Conservation (phyloP, 257 asterid genomes). For the Jaltomata sinuosa region DNA sequence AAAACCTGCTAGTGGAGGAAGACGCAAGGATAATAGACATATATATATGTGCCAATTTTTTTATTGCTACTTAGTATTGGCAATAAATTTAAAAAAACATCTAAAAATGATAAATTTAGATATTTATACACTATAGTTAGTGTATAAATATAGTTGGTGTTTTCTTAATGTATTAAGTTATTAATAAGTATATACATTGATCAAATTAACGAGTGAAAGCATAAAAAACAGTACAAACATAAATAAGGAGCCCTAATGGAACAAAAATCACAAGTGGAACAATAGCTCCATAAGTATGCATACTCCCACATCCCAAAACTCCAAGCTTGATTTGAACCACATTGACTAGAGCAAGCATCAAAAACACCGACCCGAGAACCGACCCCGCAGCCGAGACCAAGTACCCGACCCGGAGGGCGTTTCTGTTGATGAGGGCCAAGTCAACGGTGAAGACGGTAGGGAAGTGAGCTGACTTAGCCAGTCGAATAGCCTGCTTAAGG, state of each 20-base stretch:
- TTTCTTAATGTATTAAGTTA: not conserved
- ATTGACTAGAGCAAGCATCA: constrained; percentile 76
- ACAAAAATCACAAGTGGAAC: constrained; percentile 69
- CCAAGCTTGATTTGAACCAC: constrained; percentile 93
- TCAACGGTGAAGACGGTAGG: constrained; percentile 40
- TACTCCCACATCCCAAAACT: constrained; percentile 56
- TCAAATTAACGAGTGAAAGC: constrained; percentile 56
- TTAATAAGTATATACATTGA: not conserved
- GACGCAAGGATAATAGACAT: too few relatives aligned
- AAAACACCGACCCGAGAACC: constrained; percentile 56
- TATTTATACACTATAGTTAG: too few relatives aligned
- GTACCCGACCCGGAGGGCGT: constrained; percentile 66
- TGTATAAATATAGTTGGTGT: not conserved
- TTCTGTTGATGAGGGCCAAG: constrained; percentile 51
- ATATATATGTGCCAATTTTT: too few relatives aligned
- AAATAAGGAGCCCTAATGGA: constrained; percentile 55
- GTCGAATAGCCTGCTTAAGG: constrained; percentile 62
- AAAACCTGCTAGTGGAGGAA: too few relatives aligned
- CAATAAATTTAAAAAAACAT: not conserved
- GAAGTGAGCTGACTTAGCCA: constrained; percentile 34
- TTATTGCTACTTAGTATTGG: too few relatives aligned
- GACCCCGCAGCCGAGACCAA: constrained; percentile 74
- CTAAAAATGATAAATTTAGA: not conserved
- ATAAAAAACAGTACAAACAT: constrained; percentile 55
- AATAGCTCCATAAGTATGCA: constrained; percentile 63